Evolutionary conservation across 371 early-diverging fungal genomes (phyloP), one percentile per base, ranked within the genome.

Genomic region (Nematocida ausubeli): DNA sequence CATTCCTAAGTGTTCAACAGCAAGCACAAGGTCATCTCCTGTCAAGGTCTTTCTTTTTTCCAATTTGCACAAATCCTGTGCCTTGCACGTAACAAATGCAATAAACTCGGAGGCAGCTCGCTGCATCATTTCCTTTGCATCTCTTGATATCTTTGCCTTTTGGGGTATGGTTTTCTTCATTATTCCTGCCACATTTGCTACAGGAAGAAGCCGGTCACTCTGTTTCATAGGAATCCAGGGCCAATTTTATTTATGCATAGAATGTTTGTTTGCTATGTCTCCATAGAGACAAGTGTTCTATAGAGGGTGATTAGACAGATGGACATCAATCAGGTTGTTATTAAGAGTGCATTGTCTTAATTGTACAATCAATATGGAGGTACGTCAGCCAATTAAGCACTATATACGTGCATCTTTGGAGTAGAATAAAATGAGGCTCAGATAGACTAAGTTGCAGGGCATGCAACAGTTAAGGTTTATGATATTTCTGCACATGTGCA

Each of bases 101-200:
- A 98, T 96, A 84, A 98, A 98, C 87, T 98, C 99, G 24, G 94
- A 93, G 3, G 95, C 97, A 84, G 95, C 95, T 86, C 95, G 95
- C 87, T 95, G 94, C 24, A 98, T 91, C 70, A 93, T 91, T 83
- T 96, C 93, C 84, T 98, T 96, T 35, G 98, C 96, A 81, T 97
- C 97, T 83, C 96, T 97, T 32, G 96, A 92, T 66, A 98, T 93
- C 83, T 98, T 98, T 26, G 95, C 96, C 83, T 92, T 93, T 44
- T 91, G 92, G 0, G 99, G 99, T 58, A 98, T 88, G 14, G 94
- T 92, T 50, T 90, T 88, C 86, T 98, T 98, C 97, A 98, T 98
- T 62, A 98, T 95, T 73, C 96, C 90, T 7, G 95, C 92, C 26
- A 98, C 95, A 87, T 94, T 95, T 70, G 90, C 91, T 52, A 90